A percentile compares a stretch with the other conserved stretches of the same genome.
Conservation (phyloP, 2,329 filamentous ascomycete genomes). For the Aspergillus terreus region DNA sequence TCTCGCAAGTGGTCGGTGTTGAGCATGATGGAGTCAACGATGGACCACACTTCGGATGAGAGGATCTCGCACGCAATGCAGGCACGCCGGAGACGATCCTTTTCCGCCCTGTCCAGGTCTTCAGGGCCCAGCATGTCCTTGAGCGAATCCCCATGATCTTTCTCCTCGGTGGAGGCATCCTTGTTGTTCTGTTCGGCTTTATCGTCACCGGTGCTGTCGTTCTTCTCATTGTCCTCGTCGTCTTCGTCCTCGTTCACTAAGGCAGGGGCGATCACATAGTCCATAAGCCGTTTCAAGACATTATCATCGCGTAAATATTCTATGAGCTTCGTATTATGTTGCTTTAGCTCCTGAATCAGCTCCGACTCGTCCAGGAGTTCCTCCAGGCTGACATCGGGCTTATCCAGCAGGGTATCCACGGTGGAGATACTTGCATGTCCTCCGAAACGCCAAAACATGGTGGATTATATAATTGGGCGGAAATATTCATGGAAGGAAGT, state of each 20-base stretch:
- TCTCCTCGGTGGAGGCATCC: slow-evolving; percentile 28
- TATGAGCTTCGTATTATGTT: slow-evolving; percentile 96
- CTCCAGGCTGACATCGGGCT: slow-evolving; percentile 88
- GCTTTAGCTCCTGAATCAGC: slow-evolving; percentile 94
- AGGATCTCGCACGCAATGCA: slow-evolving; percentile 91
- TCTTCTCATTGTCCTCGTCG: slow-evolving; percentile 49
- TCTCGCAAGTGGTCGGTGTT: slow-evolving; percentile 72
- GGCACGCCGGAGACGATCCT: slow-evolving; percentile 87
- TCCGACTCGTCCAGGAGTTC: slow-evolving; percentile 95
- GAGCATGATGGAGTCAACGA: slow-evolving; percentile 87
- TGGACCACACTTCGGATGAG: slow-evolving; percentile 94
- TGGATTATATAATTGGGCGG: slow-evolving; percentile 46
- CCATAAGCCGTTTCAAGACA: slow-evolving; percentile 77
- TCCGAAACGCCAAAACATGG: slow-evolving; percentile 99
- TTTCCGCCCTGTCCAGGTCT: slow-evolving; percentile 72
- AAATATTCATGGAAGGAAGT: slow-evolving; percentile 35
- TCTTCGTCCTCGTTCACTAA: slow-evolving; percentile 50
- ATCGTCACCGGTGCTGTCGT: slow-evolving; percentile 50
- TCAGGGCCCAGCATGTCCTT: slow-evolving; percentile 35
- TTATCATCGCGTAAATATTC: slow-evolving; percentile 89
- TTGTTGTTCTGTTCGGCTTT: slow-evolving; percentile 24
- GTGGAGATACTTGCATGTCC: slow-evolving; percentile 96
- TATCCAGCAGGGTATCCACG: slow-evolving; percentile 95
- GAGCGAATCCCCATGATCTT: slow-evolving; percentile 36
- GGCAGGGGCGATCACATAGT: slow-evolving; percentile 81